phyloP scores from a whole-genome alignment of 1,139 yeast species.

The Torulaspora pretoriensis region DNA sequence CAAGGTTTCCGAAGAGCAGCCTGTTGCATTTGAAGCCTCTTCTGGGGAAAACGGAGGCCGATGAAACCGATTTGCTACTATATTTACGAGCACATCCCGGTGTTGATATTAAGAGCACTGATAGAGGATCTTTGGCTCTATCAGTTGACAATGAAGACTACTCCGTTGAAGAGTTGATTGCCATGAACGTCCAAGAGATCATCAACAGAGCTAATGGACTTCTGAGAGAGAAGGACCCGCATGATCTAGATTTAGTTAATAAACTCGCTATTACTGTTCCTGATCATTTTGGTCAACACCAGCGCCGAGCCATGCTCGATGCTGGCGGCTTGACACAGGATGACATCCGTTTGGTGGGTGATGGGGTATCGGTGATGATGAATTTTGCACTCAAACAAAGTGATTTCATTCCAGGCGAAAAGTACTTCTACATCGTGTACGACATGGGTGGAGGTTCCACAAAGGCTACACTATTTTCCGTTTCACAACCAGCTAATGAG shows the following conservation, averaged over 20 bases:
- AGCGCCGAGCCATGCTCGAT: constrained; percentile 69
- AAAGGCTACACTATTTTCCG: constrained; percentile 74
- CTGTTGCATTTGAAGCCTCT: constrained; percentile 64
- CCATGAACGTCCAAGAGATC: constrained; percentile 73
- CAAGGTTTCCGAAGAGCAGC: constrained; percentile 72
- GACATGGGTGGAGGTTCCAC: constrained; percentile 95
- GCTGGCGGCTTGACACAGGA: constrained; percentile 44
- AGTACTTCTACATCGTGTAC: constrained; percentile 66
- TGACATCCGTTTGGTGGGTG: constrained; percentile 71
- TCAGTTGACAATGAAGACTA: constrained; percentile 48
- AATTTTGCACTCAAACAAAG: constrained; percentile 51
- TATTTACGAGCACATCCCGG: constrained; percentile 61
- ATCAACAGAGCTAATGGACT: constrained; percentile 57
- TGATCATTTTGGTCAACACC: constrained; percentile 58
- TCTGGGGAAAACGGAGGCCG: constrained; percentile 59
- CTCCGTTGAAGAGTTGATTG: constrained; percentile 74
- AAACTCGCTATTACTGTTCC: constrained; percentile 59
- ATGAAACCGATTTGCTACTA: constrained; percentile 43
- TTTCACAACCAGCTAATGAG: constrained; percentile 44
- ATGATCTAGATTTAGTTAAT: constrained; percentile 57
- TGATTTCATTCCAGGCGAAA: constrained; percentile 40
- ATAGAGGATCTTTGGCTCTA: constrained; percentile 54
- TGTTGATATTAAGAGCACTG: constrained; percentile 46
- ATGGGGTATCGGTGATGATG: constrained; percentile 85
- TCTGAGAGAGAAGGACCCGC: constrained; percentile 41